phyloP scores from a whole-genome alignment of 108 stramenopile genomes.

The Cyclotella kingstonii region DNA sequence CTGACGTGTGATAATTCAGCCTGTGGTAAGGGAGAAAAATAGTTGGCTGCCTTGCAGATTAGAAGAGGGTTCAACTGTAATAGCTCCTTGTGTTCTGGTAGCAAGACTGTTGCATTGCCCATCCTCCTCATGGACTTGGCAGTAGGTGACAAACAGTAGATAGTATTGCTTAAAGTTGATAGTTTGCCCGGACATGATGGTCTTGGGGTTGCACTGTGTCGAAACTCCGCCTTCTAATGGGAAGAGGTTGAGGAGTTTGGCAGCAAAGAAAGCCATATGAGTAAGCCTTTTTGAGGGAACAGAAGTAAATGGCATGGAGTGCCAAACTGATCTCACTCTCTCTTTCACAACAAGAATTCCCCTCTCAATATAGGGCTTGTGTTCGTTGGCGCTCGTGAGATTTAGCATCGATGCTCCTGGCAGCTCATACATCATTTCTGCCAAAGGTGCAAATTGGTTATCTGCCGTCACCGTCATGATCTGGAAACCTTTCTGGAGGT shows the following conservation, averaged over 20 bases:
- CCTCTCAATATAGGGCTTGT: constrained; percentile 10
- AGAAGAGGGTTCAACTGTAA: constrained; percentile 4
- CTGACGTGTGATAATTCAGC: neutral
- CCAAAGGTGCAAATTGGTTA: constrained; percentile 19
- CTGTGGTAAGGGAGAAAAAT: constrained; percentile 4
- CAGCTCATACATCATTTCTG: constrained; percentile 1
- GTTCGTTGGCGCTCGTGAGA: constrained; percentile 3
- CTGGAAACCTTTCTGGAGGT: constrained; percentile 17
- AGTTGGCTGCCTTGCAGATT: constrained; percentile 5
- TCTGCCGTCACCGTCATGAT: constrained; percentile 9
- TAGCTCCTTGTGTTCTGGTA: constrained; percentile 7
- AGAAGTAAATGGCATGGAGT: constrained; percentile 3
- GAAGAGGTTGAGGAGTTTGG: constrained; percentile 12
- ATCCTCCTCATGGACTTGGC: constrained; percentile 17
- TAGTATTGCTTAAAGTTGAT: constrained; percentile 9
- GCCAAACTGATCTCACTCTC: constrained; percentile 4
- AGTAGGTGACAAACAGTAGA: constrained; percentile 2
- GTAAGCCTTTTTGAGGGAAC: neutral
- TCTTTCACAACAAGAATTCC: constrained; percentile 8
- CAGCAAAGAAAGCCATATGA: constrained; percentile 9
- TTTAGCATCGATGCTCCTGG: constrained; percentile 7
- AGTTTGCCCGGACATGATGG: constrained; percentile 15
- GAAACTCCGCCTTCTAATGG: constrained; percentile 12
- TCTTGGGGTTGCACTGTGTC: constrained; percentile 5
- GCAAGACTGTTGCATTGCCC: constrained; percentile 2